Evolutionary conservation across 345 rosid genomes (phyloP).

Genomic region (Salix udensis): DNA sequence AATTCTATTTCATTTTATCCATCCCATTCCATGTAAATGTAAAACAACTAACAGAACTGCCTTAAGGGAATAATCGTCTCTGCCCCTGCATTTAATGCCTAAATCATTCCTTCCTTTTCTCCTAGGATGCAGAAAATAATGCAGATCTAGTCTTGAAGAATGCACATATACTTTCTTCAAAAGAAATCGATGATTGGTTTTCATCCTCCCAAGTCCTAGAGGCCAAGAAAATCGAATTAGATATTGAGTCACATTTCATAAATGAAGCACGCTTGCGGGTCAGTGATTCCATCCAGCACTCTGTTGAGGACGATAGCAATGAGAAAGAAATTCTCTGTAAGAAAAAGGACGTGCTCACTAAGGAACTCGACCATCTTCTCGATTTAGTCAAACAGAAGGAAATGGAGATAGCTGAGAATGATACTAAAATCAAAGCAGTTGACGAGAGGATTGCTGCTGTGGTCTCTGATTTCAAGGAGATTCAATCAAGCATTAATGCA

Average conservation of each 20-base stretch:
- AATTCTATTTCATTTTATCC: not conserved
- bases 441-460: conserved; percentile 51
- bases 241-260: conserved; percentile 55
- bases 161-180: conserved; percentile 38
- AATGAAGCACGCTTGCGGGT: conserved; percentile 47
- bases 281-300: conserved; percentile 46
- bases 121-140: conserved; percentile 54
- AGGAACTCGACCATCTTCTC: conserved; percentile 61
- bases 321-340: conserved; percentile 48
- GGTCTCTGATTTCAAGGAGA: conserved; percentile 55
- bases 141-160: conserved; percentile 49
- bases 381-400: conserved; percentile 67
- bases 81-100: too few species aligned
- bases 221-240: conserved; percentile 57
- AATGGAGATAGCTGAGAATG: conserved; percentile 60
- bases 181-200: conserved; percentile 57
- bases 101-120: not conserved
- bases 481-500: conserved; percentile 46
- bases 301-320: conserved; percentile 47
- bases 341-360: conserved; percentile 44
- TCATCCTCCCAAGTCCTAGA: conserved; percentile 60
- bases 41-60: not conserved
- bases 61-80: too few species aligned
- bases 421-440: conserved; percentile 47
- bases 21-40: not conserved